Evolutionary conservation across 768 basidiomycete species (phyloP), one percentile per base, ranked within the genome.

Genomic region (Boletellus ananiceps): DNA sequence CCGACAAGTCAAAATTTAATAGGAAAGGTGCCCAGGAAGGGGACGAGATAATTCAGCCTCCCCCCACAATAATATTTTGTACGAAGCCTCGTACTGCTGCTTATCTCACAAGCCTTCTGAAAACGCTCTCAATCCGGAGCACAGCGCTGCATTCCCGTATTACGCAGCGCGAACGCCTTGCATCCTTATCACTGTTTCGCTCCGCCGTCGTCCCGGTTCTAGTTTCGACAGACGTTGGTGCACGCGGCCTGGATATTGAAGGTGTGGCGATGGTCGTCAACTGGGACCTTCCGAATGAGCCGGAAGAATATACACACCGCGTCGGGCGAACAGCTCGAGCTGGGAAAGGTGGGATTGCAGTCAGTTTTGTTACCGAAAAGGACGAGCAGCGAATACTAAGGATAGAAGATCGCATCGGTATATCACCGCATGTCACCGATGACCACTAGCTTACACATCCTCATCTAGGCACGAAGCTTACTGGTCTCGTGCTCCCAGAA

Each of bases 241-340:
- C 89, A 16, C 84, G 96, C 60, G 96, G 96, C 27, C 70, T 99
- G 50, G 96, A 98, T 70, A 95, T 98, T 48, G 92, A 92, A 52
- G 91, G 94, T 57, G 94, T 99, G 11, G 93, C 89, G 11, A 82
- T 97, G 74, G 92, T 99, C 16, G 76, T 99, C 49, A 98, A 99
- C 56, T 99, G 94, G 93, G 95, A 99, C 67, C 73, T 97, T 54
- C 96, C 96, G 13, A 75, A 78, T 12, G 84, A 86, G 62, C 78
- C 91, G 5, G 95, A 95, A 66, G 94, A 95, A 65, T 99, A 99
- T 63, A 88, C 92, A 2, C 96, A 99, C 71, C 81, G 96, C 18
- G 96, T 99, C 1, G 93, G 93, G 38, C 71, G 93, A 62, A 97
- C 93, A 19, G 93, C 93, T 27, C 83, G 93, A 59, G 88, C 86